Conservation (phyloP, 2,329 filamentous ascomycete genomes). For the Mariannaea sp. region DNA sequence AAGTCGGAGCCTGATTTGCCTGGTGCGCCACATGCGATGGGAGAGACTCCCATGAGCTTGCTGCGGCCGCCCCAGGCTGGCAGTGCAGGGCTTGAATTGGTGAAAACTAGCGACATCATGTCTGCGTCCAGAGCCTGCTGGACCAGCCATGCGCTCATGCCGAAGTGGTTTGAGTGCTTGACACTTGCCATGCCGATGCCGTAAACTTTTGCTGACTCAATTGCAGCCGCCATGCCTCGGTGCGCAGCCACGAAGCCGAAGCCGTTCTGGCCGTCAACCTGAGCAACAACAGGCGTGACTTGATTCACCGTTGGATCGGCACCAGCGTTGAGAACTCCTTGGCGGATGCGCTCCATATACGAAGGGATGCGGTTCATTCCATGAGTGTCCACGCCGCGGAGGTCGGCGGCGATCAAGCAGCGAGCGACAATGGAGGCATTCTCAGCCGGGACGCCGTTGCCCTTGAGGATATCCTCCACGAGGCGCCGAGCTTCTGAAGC, state of each 20-base stretch:
- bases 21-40: constrained; percentile 77
- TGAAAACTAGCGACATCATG: constrained; percentile 74
- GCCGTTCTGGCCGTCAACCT: constrained; percentile 69
- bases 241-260: constrained; percentile 77
- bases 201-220: constrained; percentile 65
- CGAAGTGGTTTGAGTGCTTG: constrained; percentile 80
- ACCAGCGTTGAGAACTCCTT: constrained; percentile 67
- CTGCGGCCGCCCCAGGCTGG: constrained; percentile 71
- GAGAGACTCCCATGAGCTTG: constrained; percentile 75
- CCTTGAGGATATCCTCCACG: constrained; percentile 59
- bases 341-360: constrained; percentile 74
- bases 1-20: constrained; percentile 60
- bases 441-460: constrained; percentile 61
- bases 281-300: constrained; percentile 72
- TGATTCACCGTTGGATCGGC: constrained; percentile 63
- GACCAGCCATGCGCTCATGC: constrained; percentile 82
- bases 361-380: constrained; percentile 77
- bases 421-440: constrained; percentile 68
- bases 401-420: constrained; percentile 74
- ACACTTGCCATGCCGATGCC: constrained; percentile 79
- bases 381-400: constrained; percentile 80
- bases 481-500: constrained; percentile 52
- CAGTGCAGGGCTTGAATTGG: constrained; percentile 73
- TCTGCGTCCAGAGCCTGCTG: constrained; percentile 74
- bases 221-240: constrained; percentile 67